Evolutionary conservation across 2,329 filamentous ascomycete genomes (phyloP), one percentile per base, ranked within the genome.

Genomic region (Parascedosporium putredinis): DNA sequence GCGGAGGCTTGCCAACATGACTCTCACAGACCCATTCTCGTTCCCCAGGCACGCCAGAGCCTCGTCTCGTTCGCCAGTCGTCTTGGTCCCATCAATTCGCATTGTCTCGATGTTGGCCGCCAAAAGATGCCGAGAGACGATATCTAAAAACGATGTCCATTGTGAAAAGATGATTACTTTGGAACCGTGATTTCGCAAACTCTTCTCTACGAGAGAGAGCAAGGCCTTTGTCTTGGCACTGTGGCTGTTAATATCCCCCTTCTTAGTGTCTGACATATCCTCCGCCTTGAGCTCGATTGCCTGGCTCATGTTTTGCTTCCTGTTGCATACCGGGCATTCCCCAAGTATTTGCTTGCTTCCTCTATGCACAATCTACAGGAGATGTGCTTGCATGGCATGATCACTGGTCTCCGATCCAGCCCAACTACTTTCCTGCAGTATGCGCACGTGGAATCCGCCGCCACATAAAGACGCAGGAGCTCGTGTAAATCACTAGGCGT

Each of bases 321-420:
- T 80, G 18, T 88, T 83, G 59, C 89, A 95, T 75, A 95, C 83
- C 0, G 89, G 90, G 53, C 90, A 95, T 62, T 84, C 88, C 83
- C 76, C 60, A 93, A 87, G 1, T 78, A 73, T 50, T 85, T 76
- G 52, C 95, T 84, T 46, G 86, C 84, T 55, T 79, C 78, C 48
- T 79, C 72, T 54, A 95, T 88, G 62, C 90, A 95, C 4, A 70
- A 67, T 20, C 71, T 72, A 56, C 88, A 89, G 63, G 89, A 95
- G 1, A 81, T 72, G 62, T 95, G 89, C 23, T 86, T 87, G 66
- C 89, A 95, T 45, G 82, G 78, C 1, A 88, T 95, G 58, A 95
- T 94, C 48, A 93, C 79, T 0, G 89, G 87, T 3, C 78, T 70
- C 23, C 79, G 78, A n/a, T 48, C 31, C n/a, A 47, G 22, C 14